Evolutionary conservation across 108 stramenopile species (phyloP).

Genomic region (Cyclotella atomus): DNA sequence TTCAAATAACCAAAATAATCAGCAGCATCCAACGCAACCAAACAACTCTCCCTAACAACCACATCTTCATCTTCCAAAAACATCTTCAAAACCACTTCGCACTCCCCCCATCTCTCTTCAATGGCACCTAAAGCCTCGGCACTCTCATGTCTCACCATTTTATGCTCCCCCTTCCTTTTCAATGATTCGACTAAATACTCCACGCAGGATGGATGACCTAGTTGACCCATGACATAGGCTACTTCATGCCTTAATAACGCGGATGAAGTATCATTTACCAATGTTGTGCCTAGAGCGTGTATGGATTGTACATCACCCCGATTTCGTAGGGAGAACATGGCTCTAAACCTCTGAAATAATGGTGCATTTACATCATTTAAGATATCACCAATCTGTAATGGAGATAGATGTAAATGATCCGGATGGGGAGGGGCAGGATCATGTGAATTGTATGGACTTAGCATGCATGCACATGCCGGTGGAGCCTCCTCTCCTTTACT

Average conservation of each 20-base stretch:
- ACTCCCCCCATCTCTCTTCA: slow-evolving; percentile 81
- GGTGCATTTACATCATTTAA: slow-evolving; percentile 68
- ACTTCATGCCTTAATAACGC: slow-evolving; percentile 98
- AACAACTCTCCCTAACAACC: slow-evolving; percentile 89
- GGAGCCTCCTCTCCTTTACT: slow-evolving; percentile 49
- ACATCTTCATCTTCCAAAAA: slow-evolving; percentile 80
- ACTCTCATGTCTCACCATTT: slow-evolving; percentile 97
- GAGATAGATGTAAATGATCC: slow-evolving; percentile 52
- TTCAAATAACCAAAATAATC: slow-evolving; percentile 90
- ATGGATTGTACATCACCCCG: slow-evolving; percentile 84
- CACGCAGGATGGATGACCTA: slow-evolving; percentile 89
- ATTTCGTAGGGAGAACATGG: slow-evolving; percentile 98
- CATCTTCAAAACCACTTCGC: slow-evolving; percentile 68
- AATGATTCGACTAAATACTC: slow-evolving; percentile 77
- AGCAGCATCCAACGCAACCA: slow-evolving; percentile 96
- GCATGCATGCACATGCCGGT: slow-evolving; percentile 84
- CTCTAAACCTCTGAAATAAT: slow-evolving; percentile 94
- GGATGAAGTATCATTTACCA: slow-evolving; percentile 72
- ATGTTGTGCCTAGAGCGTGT: slow-evolving; percentile 75
- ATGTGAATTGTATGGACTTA: slow-evolving; percentile 77
- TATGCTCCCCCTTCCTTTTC: slow-evolving; percentile 80
- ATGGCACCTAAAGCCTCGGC: slow-evolving; percentile 99
- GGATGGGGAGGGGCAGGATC: slow-evolving; percentile 92
- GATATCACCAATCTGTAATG: slow-evolving; percentile 66
- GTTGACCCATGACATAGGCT: slow-evolving; percentile 98